Evolutionary conservation across 1,284 basidiomycete species (phyloP).

Genomic region (Entoloma clypeatum): DNA sequence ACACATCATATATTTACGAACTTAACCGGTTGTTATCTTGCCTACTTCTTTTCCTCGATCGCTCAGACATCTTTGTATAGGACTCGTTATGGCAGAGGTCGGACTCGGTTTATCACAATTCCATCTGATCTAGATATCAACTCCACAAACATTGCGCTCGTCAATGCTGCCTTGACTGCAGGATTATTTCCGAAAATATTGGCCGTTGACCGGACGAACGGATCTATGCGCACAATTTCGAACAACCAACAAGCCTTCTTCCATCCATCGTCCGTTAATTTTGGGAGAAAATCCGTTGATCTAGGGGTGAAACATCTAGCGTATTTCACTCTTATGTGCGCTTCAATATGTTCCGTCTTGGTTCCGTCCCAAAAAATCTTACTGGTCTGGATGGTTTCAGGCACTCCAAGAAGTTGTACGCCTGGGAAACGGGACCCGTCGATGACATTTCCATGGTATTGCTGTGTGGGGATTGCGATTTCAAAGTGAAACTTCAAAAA

Average conservation of each 20-base stretch:
- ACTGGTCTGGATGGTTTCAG: slow-evolving; percentile 38
- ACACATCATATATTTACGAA: slow-evolving; percentile 63
- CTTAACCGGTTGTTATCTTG: slow-evolving; percentile 59
- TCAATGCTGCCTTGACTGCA: slow-evolving; percentile 83
- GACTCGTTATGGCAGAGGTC: slow-evolving; percentile 70
- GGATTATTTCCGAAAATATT: slow-evolving; percentile 94
- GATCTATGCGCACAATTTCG: slow-evolving; percentile 76
- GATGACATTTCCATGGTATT: slow-evolving; percentile 83
- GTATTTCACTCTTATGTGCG: slow-evolving; percentile 89
- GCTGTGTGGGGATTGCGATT: slow-evolving; percentile 90
- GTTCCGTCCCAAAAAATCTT: slow-evolving; percentile 11
- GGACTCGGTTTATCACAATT: slow-evolving; percentile 73
- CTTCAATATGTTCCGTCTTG: slow-evolving; percentile 7
- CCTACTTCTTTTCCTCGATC: not conserved
- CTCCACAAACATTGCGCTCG: slow-evolving; percentile 56
- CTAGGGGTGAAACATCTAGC: slow-evolving; percentile 74
- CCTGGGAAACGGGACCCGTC: slow-evolving; percentile 94
- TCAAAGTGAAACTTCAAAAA: slow-evolving; percentile 56
- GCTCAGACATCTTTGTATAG: slow-evolving; percentile 34
- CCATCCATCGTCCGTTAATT: slow-evolving; percentile 93
- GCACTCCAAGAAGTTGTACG: slow-evolving; percentile 91
- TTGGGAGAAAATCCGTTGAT: slow-evolving; percentile 61
- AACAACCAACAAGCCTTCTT: slow-evolving; percentile 84
- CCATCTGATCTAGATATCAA: slow-evolving; percentile 75
- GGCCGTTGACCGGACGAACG: slow-evolving; percentile 54